Evolutionary conservation across 2,329 filamentous ascomycete species (phyloP), one percentile per base, ranked within the genome.

Genomic region (Rutstroemia sydowiana): DNA sequence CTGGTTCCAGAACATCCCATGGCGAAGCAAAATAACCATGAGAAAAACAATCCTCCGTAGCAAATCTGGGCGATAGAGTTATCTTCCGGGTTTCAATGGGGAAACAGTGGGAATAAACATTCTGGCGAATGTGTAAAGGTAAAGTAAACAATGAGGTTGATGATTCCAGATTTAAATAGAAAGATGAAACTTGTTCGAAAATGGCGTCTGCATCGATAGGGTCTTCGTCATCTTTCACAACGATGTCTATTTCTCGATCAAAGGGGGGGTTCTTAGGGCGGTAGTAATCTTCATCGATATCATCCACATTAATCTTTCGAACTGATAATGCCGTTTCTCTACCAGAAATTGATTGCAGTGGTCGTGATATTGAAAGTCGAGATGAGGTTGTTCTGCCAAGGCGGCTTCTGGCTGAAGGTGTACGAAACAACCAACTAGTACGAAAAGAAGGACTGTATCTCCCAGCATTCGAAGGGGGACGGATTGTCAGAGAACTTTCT

Each of bases 51-150:
- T 52, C 48, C 28, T 59, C 59, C 5, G 57, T 64, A 14, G 56
- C 56, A 48, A 60, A 63, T 8, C 41, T 21, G 2, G 57, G 60
- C 8, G 61, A 62, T 5, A 66, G 47, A 2, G 48, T 53, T n/a
- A 66, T 56, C 31, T 57, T 62, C 13, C 57, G 54, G 10, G 31
- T 3, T n/a, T 59, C 57, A 2, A 13, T 39, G 1, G 58, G 54
- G 26, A 67, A 63, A 45, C 60, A 59, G 34, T 57, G 55, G 16
- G 43, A 39, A 45, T 63, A 66, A n/a, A 66, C 64, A 31, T 48
- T 48, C 20, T 52, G 52, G 31, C 62, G 59, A 32, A 64, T n/a
- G 3, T 30, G 40, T 1, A 47, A 16, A 3, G 58, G 58, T 3
- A 66, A 39, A 3, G 23, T 36, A 28, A 58, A 62, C 2, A 64